Conservation (phyloP, 2,329 filamentous ascomycete genomes). For the Aspergillus nomiae region DNA sequence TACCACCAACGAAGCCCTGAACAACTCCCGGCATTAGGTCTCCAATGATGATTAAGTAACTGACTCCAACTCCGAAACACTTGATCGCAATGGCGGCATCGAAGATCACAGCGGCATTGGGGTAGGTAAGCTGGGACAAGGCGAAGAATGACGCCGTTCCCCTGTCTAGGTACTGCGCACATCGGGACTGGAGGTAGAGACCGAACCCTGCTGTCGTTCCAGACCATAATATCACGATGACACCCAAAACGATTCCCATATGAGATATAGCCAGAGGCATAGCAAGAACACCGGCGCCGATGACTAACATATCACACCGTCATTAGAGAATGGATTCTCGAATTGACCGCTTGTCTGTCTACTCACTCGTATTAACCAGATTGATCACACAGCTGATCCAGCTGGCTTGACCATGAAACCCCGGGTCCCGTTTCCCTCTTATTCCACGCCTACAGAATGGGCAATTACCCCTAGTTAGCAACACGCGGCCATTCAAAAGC, state of each 20-base stretch:
- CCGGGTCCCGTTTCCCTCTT: conserved; percentile 70
- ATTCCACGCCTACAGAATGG: conserved; percentile 28
- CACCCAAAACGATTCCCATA: conserved; percentile 87
- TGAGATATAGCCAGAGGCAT: conserved; percentile 96
- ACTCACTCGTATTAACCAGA: conserved; percentile 86
- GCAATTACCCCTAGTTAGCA: conserved; percentile 9
- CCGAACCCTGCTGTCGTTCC: conserved; percentile 87
- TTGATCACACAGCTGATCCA: conserved; percentile 94
- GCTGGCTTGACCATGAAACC: conserved; percentile 72
- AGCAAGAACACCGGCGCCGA: conserved; percentile 90
- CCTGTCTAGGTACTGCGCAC: conserved; percentile 87
- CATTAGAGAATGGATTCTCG: conserved; percentile 15
- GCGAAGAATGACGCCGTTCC: conserved; percentile 92
- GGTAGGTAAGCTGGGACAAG: conserved; percentile 95
- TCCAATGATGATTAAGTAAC: conserved; percentile 97
- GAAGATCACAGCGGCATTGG: conserved; percentile 92
- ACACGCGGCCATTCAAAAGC: neutral
- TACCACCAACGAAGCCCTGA: conserved; percentile 70
- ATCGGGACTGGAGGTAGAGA: conserved; percentile 90
- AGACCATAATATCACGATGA: conserved; percentile 86
- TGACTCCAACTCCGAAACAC: conserved; percentile 95
- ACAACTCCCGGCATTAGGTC: conserved; percentile 97
- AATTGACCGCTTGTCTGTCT: neutral
- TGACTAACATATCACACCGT: conserved; percentile 57
- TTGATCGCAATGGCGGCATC: conserved; percentile 96